Base-by-base conservation (phyloP, 169 alveolate species). In the Cyclospora cayetanensis region DNA sequence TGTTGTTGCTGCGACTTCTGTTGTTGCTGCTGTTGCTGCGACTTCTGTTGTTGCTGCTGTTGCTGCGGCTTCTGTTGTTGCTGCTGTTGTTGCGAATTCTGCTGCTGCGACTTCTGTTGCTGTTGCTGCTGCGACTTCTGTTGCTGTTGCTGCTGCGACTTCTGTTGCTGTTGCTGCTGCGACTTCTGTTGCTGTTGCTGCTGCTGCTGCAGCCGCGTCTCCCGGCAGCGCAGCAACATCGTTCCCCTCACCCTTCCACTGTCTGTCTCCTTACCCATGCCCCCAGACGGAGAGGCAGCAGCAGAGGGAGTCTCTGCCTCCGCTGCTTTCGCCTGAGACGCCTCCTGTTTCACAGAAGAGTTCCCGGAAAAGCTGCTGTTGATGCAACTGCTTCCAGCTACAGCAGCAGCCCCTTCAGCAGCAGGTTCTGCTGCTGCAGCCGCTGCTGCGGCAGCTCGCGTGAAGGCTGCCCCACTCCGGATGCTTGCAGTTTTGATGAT, bases 81-180 rank as follows among this genome's bases (percentile, higher is more conserved):
- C 18, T 50, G n/a, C 18, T n/a, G n/a, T n/a, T n/a, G n/a, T n/a
- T n/a, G n/a, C n/a, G n/a, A n/a, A 4, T 55, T 25, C 70, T 55
- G 70, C 70, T 55, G 70, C n/a, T 18, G 4, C n/a, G n/a, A n/a
- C n/a, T n/a, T n/a, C 15, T 65, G 77, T n/a, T n/a, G 77, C 77
- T 65, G 77, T 34, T 65, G 77, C 77, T 65, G 77, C 31, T 27
- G 41, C 20, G 11, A 22, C 60, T 46, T 12, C 60, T 46, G 60
- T 22, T 46, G 60, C 20, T 46, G 60, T 46, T 46, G 60, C 60
- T 22, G 60, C 20, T n/a, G n/a, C n/a, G n/a, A n/a, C n/a, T n/a
- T n/a, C n/a, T n/a, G n/a, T n/a, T n/a, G n/a, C n/a, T n/a, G n/a
- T n/a, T n/a, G n/a, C 18, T n/a, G n/a, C n/a, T n/a, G n/a, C n/a